Conservation (phyloP, 2,329 filamentous ascomycete species). For the Mycosphaerella sp. region DNA sequence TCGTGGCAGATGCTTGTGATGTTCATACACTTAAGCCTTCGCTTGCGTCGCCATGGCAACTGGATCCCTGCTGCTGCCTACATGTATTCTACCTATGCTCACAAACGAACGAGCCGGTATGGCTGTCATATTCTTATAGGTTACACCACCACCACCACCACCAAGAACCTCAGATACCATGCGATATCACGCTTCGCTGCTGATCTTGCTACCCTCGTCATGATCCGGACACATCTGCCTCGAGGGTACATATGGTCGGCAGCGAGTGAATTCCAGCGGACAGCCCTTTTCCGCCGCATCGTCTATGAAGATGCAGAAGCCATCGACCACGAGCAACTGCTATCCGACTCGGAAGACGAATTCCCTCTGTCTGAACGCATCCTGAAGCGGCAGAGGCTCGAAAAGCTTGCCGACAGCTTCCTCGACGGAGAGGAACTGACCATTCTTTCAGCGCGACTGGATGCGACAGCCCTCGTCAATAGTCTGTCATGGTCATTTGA, state of each 20-base stretch:
- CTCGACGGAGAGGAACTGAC: slow-evolving; percentile 51
- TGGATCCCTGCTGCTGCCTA: slow-evolving; percentile 5
- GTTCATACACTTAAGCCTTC: neutral
- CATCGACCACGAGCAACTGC: slow-evolving; percentile 41
- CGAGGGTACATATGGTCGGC: slow-evolving; percentile 29
- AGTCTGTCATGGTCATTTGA: slow-evolving; percentile 11
- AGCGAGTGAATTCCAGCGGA: slow-evolving; percentile 30
- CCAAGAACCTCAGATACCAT: neutral
- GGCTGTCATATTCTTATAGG: too few species aligned
- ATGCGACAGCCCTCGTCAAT: slow-evolving; percentile 22
- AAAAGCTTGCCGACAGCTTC: slow-evolving; percentile 54
- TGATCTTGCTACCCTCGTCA: slow-evolving; percentile 6
- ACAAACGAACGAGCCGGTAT: neutral
- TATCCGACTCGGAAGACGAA: slow-evolving; percentile 54
- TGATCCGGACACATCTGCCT: slow-evolving; percentile 30
- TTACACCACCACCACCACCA: neutral
- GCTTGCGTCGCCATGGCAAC: slow-evolving; percentile 4
- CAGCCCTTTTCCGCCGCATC: slow-evolving; percentile 26
- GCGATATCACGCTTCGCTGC: neutral
- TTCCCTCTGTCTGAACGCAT: slow-evolving; percentile 45
- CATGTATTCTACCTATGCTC: too few species aligned
- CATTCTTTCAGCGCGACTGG: slow-evolving; percentile 51
- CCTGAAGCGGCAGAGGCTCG: slow-evolving; percentile 52
- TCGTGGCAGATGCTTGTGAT: neutral
- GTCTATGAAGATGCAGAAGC: slow-evolving; percentile 21